Evolutionary conservation across 352 stramenopile genomes (phyloP), one percentile per base, ranked within the genome.

Genomic region (Pythium brassicae): DNA sequence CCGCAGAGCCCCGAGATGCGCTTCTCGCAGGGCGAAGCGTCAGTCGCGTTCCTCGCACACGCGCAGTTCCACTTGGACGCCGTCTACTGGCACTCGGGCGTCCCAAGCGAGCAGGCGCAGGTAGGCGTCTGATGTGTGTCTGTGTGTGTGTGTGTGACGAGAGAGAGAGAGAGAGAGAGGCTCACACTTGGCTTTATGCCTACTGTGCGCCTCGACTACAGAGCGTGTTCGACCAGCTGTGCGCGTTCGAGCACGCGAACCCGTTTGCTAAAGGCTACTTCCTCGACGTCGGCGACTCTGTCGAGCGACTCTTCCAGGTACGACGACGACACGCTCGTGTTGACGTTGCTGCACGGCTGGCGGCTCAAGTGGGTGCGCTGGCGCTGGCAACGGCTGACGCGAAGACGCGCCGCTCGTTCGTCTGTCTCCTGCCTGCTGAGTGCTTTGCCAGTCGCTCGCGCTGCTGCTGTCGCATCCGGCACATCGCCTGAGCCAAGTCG

Each of bases 291-390:
- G 55, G 72, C 4, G 70, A 50, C 50, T 81, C 74, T 53, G 25
- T 67, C 37, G 74, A 85, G 61, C 63, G 74, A 55, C 76, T 85
- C 52, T 75, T 80, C 53, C 74, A 85, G 74, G 74, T 83, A 63
- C 50, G 56, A 37, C 57, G 14, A 10, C 22, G 39, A 59, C 47
- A 47, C 42, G n/a, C n/a, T 17, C 10, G 23, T 27, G 14, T 17
- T 27, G 42, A 27, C 4, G 1, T 26, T 60, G 63, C 44, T 59
- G 9, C 19, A 20, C 37, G 14, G n/a, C n/a, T 46, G n/a, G 19
- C n/a, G n/a, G n/a, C 22, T 15, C 14, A 20, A 8, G 37, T 43
- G 37, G 37, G 19, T 14, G 1, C 37, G 37, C 19, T 43, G 15
- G 20, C 17, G 40, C 20, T 26, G 42, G 22, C 42, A 23, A 23